Percentiles rank a stretch among this genome's conserved stretches.
These are phyloP conservation scores for Piromyces finnis DNA, from an alignment of 192 early-diverging fungal species.

Conservation along the genomic window DNA sequence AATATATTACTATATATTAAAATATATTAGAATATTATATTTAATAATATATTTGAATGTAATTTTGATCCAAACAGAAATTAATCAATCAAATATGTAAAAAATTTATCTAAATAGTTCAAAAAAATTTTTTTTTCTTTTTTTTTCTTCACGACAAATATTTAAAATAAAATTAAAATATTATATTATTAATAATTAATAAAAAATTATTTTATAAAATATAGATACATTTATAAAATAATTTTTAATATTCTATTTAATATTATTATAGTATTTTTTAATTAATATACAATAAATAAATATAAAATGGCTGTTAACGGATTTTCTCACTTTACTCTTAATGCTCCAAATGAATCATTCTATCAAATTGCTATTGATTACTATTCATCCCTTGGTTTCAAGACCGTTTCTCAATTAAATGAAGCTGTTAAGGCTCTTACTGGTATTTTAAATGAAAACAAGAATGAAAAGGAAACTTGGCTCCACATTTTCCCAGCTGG, in stretches of 20 bases:
- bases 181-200: neutral
- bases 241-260: neutral
- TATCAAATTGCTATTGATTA: slow-evolving; percentile 19
- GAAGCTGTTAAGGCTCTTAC: neutral
- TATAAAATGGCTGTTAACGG: slow-evolving; percentile 2
- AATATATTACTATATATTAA: no score
- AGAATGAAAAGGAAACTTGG: slow-evolving; percentile 17
- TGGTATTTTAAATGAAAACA: slow-evolving; percentile 6
- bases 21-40: no score
- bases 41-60: no score
- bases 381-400: slow-evolving; percentile 37
- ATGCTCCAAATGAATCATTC: slow-evolving; percentile 2
- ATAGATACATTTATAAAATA: neutral
- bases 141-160: neutral
- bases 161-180: neutral
- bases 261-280: neutral
- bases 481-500: slow-evolving; percentile 32
- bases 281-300: neutral
- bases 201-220: neutral
- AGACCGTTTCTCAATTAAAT: slow-evolving; percentile 16
- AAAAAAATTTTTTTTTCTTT: neutral
- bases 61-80: no score
- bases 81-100: no score
- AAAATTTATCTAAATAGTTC: no score
- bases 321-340: slow-evolving; percentile 15